Percentiles rank a stretch among this genome's conserved stretches.
These are phyloP conservation scores for Xylaria sp. DNA, from an alignment of 2,329 filamentous ascomycete species.

Conservation along the genomic window DNA sequence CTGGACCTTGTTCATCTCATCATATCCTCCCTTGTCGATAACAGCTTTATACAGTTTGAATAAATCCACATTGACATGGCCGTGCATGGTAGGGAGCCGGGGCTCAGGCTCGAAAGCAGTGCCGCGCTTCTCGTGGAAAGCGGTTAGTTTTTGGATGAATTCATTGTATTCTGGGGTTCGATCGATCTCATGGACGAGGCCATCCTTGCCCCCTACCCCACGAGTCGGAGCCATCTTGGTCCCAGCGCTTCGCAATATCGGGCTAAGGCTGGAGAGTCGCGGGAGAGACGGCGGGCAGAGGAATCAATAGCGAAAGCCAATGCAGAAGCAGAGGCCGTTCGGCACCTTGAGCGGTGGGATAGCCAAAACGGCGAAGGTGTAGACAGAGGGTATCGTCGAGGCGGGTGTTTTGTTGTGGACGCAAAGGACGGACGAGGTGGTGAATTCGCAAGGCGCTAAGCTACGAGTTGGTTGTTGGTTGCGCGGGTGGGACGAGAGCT, in stretches of 20 bases:
- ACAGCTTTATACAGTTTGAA: constrained; percentile 83
- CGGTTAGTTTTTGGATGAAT: constrained; percentile 78
- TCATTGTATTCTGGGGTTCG: constrained; percentile 78
- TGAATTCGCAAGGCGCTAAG: neutral
- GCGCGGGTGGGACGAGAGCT: neutral
- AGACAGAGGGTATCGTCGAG: neutral
- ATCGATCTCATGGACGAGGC: constrained; percentile 59
- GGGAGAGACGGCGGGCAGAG: neutral
- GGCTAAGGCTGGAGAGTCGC: constrained; percentile 6
- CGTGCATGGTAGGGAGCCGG: constrained; percentile 71
- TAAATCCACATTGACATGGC: constrained; percentile 79
- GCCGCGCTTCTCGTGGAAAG: constrained; percentile 82
- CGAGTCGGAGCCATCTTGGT: constrained; percentile 49
- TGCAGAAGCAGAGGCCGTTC: constrained; percentile 34
- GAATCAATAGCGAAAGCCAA: constrained; percentile 23
- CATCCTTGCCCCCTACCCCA: constrained; percentile 46
- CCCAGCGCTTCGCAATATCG: constrained; percentile 24
- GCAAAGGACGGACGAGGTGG: constrained; percentile 13
- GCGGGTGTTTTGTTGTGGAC: neutral
- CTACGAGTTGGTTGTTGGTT: neutral
- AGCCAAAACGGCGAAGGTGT: neutral
- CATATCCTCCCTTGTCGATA: constrained; percentile 82
- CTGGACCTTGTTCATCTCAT: constrained; percentile 84
- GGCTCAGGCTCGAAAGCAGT: constrained; percentile 82
- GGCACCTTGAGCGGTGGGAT: constrained; percentile 19